Percentiles rank a stretch among this genome's conserved stretches.
These are phyloP conservation scores for Blastomyces percursus DNA, from an alignment of 2,329 filamentous ascomycete species.

Conservation along the genomic window DNA sequence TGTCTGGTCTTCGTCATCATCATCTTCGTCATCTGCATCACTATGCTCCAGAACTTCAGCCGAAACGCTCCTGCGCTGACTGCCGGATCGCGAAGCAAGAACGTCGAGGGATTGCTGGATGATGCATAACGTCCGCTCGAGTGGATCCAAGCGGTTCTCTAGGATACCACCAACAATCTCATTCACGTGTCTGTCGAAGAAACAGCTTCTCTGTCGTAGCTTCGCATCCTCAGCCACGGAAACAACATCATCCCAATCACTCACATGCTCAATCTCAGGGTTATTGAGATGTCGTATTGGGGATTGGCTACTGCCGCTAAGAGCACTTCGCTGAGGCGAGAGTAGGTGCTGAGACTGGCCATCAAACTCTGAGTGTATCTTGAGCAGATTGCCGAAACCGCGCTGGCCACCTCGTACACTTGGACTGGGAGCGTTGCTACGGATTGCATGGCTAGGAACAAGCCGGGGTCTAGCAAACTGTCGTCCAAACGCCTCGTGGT, in stretches of 20 bases:
- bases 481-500: slow-evolving; percentile 6
- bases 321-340: slow-evolving; percentile 54
- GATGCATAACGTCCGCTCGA: slow-evolving; percentile 65
- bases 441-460: slow-evolving; percentile 26
- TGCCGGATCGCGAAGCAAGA: slow-evolving; percentile 47
- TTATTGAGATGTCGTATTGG: slow-evolving; percentile 54
- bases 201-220: slow-evolving; percentile 65
- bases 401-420: slow-evolving; percentile 49
- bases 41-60: slow-evolving; percentile 58
- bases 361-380: slow-evolving; percentile 25
- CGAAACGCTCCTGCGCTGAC: slow-evolving; percentile 52
- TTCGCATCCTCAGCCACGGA: slow-evolving; percentile 75
- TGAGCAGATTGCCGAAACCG: slow-evolving; percentile 38
- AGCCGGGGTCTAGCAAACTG: slow-evolving; percentile 9
- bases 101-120: slow-evolving; percentile 61
- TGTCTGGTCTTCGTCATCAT: slow-evolving; percentile 53
- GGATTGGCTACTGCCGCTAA: slow-evolving; percentile 40
- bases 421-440: slow-evolving; percentile 63
- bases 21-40: slow-evolving; percentile 68
- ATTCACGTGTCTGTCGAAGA: slow-evolving; percentile 87
- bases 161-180: slow-evolving; percentile 70
- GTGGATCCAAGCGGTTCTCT: slow-evolving; percentile 62
- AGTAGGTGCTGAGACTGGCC: slow-evolving; percentile 36
- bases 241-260: slow-evolving; percentile 86
- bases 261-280: slow-evolving; percentile 53